Base-by-base conservation (phyloP, 2,329 filamentous ascomycete genomes). In the Ciborinia camelliae region DNA sequence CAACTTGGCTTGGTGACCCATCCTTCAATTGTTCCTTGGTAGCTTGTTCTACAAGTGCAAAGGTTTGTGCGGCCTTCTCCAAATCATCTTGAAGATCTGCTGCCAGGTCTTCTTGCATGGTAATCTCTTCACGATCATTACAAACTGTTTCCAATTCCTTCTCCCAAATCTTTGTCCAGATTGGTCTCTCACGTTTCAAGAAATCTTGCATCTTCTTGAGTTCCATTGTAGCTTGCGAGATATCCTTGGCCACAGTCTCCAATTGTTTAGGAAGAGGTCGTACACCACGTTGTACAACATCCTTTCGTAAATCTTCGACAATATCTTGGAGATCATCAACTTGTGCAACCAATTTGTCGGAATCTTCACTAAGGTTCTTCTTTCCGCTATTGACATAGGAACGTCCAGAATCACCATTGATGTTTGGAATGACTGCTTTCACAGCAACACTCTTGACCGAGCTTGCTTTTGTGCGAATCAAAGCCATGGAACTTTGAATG, bases 111-210 rank as follows among this genome's bases (percentile, higher is more conserved):
- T 99, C 95, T 81, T 97, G 94, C 82, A 98, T 90, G 58, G 92
- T 95, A 71, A 99, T 85, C 77, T 97, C 88, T 74, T 98, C 94
- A 70, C 93, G 88, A 74, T 97, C 95, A 75, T 96, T 92, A 79
- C 95, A 98, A 3, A 99, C 94, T 61, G 94, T 89, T 77, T 98
- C 92, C 53, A 99, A 82, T 77, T 98, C 93, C 78, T 96, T 93
- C 84, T 98, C 94, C 95, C 95, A 99, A 69, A 98, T 96, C 85
- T 97, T 97, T 63, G 92, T 97, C 94, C 95, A 99, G 65, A 97
- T 82, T 0, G 95, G 95, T 77, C 97, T 97, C 83, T 99, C 95
- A 54, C 86, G 86, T 72, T 88, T 89, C 79, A 99, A 85, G 80
- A 90, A 96, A 20, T 97, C 93, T 75, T 97, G 91, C 84, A 99